Evolutionary conservation across 768 basidiomycete genomes (phyloP), one percentile per base, ranked within the genome.

Genomic region (Cystobasidium ongulense): DNA sequence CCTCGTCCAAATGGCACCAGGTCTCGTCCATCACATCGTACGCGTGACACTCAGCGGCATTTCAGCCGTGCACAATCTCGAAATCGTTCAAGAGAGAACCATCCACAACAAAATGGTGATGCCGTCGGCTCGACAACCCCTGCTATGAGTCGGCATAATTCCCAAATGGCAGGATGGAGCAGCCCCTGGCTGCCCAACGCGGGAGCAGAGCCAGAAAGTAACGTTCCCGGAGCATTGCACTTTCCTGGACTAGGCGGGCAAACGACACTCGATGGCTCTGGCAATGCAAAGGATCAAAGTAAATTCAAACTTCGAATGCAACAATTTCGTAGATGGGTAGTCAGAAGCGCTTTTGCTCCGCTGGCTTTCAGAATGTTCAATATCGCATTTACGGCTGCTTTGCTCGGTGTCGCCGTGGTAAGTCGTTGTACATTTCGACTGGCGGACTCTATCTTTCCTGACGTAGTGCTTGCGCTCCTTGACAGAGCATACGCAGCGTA

Each of bases 301-400:
- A 59, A 21, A 59, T 13, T 59, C 29, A 59, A 59, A 4, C 59
- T 35, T 13, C 23, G 54, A 17, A 13, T 21, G 4, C 29, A 33
- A 15, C 18, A n/a, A n/a, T 71, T 33, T 23, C 11, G 53, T 31
- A 27, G 31, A n/a, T 75, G 54, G 35, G 57, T 75, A 15, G 27
- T 75, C 2, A 39, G 54, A 33, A 63, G 74, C 23, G 74, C 54
- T 23, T 75, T 75, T 46, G 76, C 79, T 31, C 79, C 79, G 11
- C 72, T 80, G 62, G 54, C 93, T 43, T 91, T 92, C 80, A 89
- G 92, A 66, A 85, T 91, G 76, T 85, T 88, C 80, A 93, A 93
- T 79, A 88, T 95, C 76, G 84, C 88, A 10, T 89, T 93, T 77
- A 92, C 89, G 15, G 86, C 88, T 18, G 85, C 88, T 46, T 89